Conservation (phyloP, 2,329 filamentous ascomycete species). For the Leptoxyphium fumago region DNA sequence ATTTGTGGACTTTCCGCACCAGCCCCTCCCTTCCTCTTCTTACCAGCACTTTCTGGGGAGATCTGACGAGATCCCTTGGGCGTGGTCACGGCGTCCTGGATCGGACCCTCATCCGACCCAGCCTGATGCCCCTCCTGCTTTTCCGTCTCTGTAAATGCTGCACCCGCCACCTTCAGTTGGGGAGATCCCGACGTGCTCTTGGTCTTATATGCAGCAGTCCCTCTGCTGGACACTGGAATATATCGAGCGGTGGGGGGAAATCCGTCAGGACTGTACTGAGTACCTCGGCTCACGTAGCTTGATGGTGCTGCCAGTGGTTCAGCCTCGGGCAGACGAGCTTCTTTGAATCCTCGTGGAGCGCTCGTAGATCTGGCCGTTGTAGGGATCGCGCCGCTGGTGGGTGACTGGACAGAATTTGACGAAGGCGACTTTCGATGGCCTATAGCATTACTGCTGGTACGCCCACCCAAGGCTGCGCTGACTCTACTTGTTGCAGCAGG, state of each 20-base stretch:
- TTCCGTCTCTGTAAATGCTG: constrained; percentile 6
- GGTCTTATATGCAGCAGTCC: constrained; percentile 3
- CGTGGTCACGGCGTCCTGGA: neutral
- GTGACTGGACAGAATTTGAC: neutral
- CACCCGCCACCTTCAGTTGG: neutral
- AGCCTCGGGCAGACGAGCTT: constrained; percentile 1
- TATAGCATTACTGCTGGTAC: neutral
- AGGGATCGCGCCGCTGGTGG: constrained; percentile 4
- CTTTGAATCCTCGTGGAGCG: neutral
- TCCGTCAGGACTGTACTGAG: constrained; percentile 40
- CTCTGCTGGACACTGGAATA: neutral
- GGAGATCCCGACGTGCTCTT: neutral
- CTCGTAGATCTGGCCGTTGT: constrained; percentile 1
- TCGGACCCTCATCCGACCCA: neutral
- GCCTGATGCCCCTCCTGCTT: neutral
- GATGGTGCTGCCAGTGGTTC: constrained; percentile 1
- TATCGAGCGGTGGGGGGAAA: constrained; percentile 27
- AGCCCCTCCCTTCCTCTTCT: constrained; percentile 14
- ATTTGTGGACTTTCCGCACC: constrained; percentile 5
- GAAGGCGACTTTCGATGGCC: neutral
- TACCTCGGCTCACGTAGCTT: constrained; percentile 32
- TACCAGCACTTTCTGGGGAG: constrained; percentile 5
- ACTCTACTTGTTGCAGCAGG: constrained; percentile 1
- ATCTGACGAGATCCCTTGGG: neutral
- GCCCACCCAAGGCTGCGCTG: constrained; percentile 3